phyloP scores from a whole-genome alignment of 169 alveolate genomes.

The Plasmodium gallinaceum region DNA sequence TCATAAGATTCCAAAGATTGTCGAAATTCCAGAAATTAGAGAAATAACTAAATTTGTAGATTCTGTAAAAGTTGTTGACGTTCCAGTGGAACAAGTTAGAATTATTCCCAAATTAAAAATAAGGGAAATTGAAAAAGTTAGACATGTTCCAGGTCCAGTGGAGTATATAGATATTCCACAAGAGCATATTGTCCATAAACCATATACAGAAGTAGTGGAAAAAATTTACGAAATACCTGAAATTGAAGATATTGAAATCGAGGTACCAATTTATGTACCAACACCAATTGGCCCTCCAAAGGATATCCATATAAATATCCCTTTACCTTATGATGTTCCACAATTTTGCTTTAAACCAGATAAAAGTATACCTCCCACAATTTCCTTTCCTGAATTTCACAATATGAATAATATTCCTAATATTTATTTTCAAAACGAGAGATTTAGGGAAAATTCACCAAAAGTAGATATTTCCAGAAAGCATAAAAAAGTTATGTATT shows the following conservation, averaged over 20 bases:
- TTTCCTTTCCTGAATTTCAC: conserved; percentile 7
- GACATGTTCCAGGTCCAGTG: conserved; percentile 82
- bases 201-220: conserved; percentile 68
- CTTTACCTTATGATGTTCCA: conserved; percentile 74
- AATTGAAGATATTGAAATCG: conserved; percentile 75
- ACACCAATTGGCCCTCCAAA: conserved; percentile 76
- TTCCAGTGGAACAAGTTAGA: conserved; percentile 80
- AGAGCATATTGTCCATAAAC: conserved; percentile 75
- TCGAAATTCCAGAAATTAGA: conserved; percentile 80
- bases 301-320: conserved; percentile 49
- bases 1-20: conserved; percentile 72
- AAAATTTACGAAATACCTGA: conserved; percentile 79
- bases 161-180: conserved; percentile 78
- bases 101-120: conserved; percentile 78
- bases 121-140: conserved; percentile 78
- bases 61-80: conserved; percentile 68
- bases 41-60: conserved; percentile 76
- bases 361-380: conserved; percentile 4
- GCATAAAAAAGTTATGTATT: conserved; percentile 10
- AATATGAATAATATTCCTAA: conserved; percentile 5
- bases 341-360: conserved; percentile 68
- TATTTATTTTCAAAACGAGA: conserved; percentile 18
- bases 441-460: conserved; percentile 2
- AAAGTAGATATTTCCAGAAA: conserved; percentile 2
- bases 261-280: conserved; percentile 76